A percentile compares a stretch with the other conserved stretches of the same genome.
phyloP scores from a whole-genome alignment of 2,329 filamentous ascomycete genomes.

The Paraphaeosphaeria sporulosa region DNA sequence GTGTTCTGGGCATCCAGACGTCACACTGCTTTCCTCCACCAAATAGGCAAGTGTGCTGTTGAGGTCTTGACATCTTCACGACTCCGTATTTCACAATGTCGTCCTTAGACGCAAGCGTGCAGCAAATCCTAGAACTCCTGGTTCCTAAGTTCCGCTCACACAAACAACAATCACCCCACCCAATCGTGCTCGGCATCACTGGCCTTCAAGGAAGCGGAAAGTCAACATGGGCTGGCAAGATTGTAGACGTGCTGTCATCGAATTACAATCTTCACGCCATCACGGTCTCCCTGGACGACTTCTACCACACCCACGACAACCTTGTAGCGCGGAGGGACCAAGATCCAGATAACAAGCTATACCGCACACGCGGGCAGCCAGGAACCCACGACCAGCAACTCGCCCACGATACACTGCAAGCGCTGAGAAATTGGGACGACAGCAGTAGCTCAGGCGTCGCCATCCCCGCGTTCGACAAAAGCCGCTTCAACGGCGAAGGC shows the following conservation, averaged over 20 bases:
- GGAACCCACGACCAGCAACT: slow-evolving; percentile 81
- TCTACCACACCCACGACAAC: slow-evolving; percentile 78
- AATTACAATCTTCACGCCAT: slow-evolving; percentile 37
- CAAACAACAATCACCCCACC: slow-evolving; percentile 54
- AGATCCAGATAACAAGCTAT: slow-evolving; percentile 74
- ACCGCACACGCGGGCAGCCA: slow-evolving; percentile 84
- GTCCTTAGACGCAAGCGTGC: slow-evolving; percentile 38
- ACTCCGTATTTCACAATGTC: slow-evolving; percentile 28
- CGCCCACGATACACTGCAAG: slow-evolving; percentile 67
- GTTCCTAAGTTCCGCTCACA: slow-evolving; percentile 36
- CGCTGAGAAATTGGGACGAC: slow-evolving; percentile 59
- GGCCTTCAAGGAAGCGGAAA: slow-evolving; percentile 93
- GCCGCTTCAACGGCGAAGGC: slow-evolving; percentile 75
- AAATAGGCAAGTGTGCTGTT: not conserved
- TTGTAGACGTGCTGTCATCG: slow-evolving; percentile 36
- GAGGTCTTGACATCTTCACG: not conserved
- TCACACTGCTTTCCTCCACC: not conserved
- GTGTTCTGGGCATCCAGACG: not conserved
- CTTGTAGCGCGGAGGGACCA: slow-evolving; percentile 70
- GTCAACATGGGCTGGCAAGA: slow-evolving; percentile 74
- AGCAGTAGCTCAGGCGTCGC: slow-evolving; percentile 48
- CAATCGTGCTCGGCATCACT: slow-evolving; percentile 88
- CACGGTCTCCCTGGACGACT: slow-evolving; percentile 72
- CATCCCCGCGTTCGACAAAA: slow-evolving; percentile 86
- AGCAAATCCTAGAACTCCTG: slow-evolving; percentile 34